A percentile compares a stretch with the other conserved stretches of the same genome.
These are phyloP conservation scores for Cladorrhinum samala DNA, from an alignment of 495 filamentous ascomycete species.

Conservation along the genomic window DNA sequence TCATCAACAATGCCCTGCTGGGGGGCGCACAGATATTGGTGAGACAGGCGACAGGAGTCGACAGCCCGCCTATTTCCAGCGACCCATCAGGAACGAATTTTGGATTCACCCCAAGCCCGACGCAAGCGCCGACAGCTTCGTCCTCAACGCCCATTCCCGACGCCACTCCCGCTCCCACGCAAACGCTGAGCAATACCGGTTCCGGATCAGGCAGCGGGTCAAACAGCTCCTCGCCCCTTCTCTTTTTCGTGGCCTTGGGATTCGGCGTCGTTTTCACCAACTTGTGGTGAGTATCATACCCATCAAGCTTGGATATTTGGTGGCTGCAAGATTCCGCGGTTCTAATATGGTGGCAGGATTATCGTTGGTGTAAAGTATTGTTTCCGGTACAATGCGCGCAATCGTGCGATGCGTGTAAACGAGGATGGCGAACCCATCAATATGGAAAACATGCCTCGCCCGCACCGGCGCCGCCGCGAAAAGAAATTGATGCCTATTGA, in stretches of 20 bases:
- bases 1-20: slow-evolving; percentile 22
- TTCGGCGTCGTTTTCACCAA: slow-evolving; percentile 99
- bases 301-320: slow-evolving; percentile 15
- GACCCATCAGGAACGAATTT: neutral
- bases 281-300: slow-evolving; percentile 64
- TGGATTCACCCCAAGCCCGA: neutral
- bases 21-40: slow-evolving; percentile 23
- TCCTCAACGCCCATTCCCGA: neutral
- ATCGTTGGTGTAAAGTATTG: slow-evolving; percentile 99
- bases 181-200: neutral
- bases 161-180: too few relatives aligned
- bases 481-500: slow-evolving; percentile 99
- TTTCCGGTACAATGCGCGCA: slow-evolving; percentile 94
- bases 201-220: slow-evolving; percentile 20
- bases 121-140: neutral
- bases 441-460: slow-evolving; percentile 68
- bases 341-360: slow-evolving; percentile 63
- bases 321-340: neutral
- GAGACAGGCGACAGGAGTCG: slow-evolving; percentile 20
- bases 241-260: slow-evolving; percentile 95
- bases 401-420: slow-evolving; percentile 67
- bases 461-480: slow-evolving; percentile 77
- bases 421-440: slow-evolving; percentile 89
- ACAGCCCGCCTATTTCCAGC: too few relatives aligned
- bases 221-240: slow-evolving; percentile 75